Base-by-base conservation (phyloP, 345 rosid genomes). In the Psidium guajava region DNA sequence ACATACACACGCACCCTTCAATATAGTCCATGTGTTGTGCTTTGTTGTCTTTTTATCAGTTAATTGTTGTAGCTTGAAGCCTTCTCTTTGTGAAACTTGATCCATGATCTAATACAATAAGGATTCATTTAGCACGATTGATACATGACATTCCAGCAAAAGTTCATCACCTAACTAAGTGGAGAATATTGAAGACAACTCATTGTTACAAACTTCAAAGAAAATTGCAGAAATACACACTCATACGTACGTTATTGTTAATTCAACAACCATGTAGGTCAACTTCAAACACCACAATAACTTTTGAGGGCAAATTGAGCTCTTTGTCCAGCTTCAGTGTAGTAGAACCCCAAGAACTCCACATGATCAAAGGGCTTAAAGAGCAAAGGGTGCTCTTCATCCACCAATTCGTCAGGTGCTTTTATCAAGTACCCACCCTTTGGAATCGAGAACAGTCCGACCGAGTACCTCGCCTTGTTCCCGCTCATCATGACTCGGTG, bases 401-500 rank as follows among this genome's bases (percentile, higher is more conserved):
- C 94, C 11, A 94, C 89, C 53, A 94, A 80, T 82, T 92, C 95
- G n/a, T 91, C 89, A 3, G 95, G 95, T 15, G 93, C 89, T 73
- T 86, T 87, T 10, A 94, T 57, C 6, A 87, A 24, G 61, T 87
- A 87, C 16, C 93, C 93, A 18, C 87, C 91, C 90, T 90, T 93
- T 0, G 93, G 94, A 13, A 90, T 82, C 20, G 96, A 92, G 89
- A 94, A 93, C 83, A 94, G 55, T 54, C 94, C 96, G 2, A 90
- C 83, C 0, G 94, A 92, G 86, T 94, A 94, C 83, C 96, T 91
- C 1, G 95, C 83, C 50, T 88, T 87, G 52, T 89, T 87, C 89
- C 96, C 96, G 1, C 74, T 89, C 95, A 92, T 93, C 98, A 94
- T 92, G 12, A 94, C 97, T 2, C 96, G 92, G 69, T 95, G 98